Evolutionary conservation across 2,329 filamentous ascomycete species (phyloP).

Genomic region (Cercospora sp.): DNA sequence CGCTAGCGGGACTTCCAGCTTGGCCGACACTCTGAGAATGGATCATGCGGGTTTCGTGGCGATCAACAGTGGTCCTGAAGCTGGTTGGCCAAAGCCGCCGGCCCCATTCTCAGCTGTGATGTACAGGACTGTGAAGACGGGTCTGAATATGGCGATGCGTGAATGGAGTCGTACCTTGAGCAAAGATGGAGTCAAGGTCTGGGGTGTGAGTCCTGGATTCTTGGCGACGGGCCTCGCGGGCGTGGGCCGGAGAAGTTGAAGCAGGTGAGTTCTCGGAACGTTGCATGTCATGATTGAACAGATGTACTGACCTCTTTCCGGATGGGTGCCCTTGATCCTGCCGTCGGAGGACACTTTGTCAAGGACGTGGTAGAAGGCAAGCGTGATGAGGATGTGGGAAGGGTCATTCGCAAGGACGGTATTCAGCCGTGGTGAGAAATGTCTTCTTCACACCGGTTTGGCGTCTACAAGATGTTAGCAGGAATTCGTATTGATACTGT

Average conservation of each 20-base stretch:
- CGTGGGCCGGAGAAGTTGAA: constrained; percentile 33
- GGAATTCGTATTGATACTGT: background rate
- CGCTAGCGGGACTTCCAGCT: constrained; percentile 46
- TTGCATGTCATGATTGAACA: background rate
- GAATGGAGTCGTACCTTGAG: constrained; percentile 48
- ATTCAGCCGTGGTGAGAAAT: constrained; percentile 43
- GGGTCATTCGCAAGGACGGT: constrained; percentile 40
- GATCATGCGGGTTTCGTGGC: constrained; percentile 32
- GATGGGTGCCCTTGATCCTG: constrained; percentile 44
- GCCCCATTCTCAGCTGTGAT: constrained; percentile 33
- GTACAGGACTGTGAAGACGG: constrained; percentile 50
- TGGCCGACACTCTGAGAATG: constrained; percentile 40
- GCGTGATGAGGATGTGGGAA: constrained; percentile 43
- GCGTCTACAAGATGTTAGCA: background rate
- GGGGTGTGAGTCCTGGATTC: constrained; percentile 49
- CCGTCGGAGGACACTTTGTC: constrained; percentile 42
- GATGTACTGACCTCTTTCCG: constrained; percentile 18
- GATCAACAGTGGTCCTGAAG: constrained; percentile 33
- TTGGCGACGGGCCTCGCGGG: constrained; percentile 49
- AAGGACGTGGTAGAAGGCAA: constrained; percentile 43
- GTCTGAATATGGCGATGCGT: constrained; percentile 53
- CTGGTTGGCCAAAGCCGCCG: constrained; percentile 52
- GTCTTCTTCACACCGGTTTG: background rate
- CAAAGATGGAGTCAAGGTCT: constrained; percentile 53
- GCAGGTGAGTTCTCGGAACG: constrained; percentile 8